phyloP scores from a whole-genome alignment of 306 rosid species.

The Rubus idaeus region DNA sequence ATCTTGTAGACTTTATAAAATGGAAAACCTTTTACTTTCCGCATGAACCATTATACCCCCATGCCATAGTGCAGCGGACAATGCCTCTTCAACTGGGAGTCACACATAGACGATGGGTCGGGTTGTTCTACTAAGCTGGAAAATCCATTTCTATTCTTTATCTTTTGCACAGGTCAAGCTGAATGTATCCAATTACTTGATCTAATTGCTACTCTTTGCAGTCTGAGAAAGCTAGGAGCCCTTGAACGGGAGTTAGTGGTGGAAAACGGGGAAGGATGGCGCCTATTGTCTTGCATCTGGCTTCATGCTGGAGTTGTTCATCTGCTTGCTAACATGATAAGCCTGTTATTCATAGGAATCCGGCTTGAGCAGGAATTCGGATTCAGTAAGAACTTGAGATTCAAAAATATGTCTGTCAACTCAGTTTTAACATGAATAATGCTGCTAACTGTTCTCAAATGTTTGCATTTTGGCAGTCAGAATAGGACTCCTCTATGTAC shows the following conservation, averaged over 20 bases:
- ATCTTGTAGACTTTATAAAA: background rate
- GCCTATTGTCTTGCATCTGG: constrained; percentile 79
- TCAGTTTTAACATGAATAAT: background rate
- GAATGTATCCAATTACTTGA: background rate
- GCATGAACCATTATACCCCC: background rate
- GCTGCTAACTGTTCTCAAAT: background rate
- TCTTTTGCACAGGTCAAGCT: background rate
- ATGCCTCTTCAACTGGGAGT: background rate
- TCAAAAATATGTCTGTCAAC: background rate
- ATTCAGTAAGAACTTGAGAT: constrained; percentile 49
- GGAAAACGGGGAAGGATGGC: constrained; percentile 59
- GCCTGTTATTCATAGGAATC: constrained; percentile 76
- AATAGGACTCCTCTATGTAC: constrained; percentile 58
- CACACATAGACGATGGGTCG: background rate
- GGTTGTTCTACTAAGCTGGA: background rate
- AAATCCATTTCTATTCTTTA: background rate
- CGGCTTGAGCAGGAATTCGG: constrained; percentile 90
- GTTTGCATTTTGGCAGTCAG: constrained; percentile 60
- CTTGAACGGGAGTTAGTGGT: constrained; percentile 49
- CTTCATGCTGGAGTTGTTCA: constrained; percentile 94
- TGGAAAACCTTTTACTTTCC: background rate
- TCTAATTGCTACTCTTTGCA: constrained; percentile 27
- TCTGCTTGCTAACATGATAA: constrained; percentile 68
- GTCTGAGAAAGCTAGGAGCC: constrained; percentile 65
- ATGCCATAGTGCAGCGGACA: background rate